Percentiles rank a stretch among this genome's conserved stretches.
Evolutionary conservation across 2,329 filamentous ascomycete genomes (phyloP).

Genomic region (Cladosporium sp.): DNA sequence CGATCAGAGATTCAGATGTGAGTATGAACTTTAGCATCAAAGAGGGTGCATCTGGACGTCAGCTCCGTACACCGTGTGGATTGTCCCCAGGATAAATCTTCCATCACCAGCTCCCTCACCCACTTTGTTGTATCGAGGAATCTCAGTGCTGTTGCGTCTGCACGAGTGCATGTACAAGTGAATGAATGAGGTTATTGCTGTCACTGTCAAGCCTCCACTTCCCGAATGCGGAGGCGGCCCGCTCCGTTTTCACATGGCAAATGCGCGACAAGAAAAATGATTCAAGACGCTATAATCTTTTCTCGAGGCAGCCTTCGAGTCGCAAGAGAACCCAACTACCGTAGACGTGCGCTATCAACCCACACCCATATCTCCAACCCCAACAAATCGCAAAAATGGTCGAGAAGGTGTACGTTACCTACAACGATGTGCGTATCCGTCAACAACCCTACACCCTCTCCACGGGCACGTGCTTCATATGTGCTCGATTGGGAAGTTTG

Average conservation of each 20-base stretch:
- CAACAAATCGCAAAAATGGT: constrained; percentile 44
- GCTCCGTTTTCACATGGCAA: constrained; percentile 4
- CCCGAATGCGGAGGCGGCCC: constrained; percentile 7
- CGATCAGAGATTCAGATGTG: background rate
- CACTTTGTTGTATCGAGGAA: background rate
- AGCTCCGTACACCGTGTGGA: background rate
- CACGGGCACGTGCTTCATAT: constrained; percentile 15
- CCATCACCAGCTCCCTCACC: background rate
- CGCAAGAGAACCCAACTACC: background rate
- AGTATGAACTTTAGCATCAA: background rate
- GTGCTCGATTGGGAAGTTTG: constrained; percentile 16
- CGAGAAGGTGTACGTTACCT: constrained; percentile 85
- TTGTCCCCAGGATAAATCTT: background rate
- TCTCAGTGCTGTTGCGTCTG: background rate
- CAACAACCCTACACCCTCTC: background rate
- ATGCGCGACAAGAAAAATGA: constrained; percentile 12
- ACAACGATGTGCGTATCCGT: constrained; percentile 72
- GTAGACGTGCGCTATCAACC: background rate
- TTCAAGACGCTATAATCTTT: constrained; percentile 6
- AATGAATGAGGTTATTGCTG: constrained; percentile 11
- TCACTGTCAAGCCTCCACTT: constrained; percentile 10
- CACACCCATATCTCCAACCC: background rate
- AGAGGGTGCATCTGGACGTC: background rate
- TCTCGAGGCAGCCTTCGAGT: constrained; percentile 8
- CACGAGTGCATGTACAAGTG: background rate